phyloP scores from a whole-genome alignment of 768 basidiomycete genomes.

The Vararia minispora region DNA sequence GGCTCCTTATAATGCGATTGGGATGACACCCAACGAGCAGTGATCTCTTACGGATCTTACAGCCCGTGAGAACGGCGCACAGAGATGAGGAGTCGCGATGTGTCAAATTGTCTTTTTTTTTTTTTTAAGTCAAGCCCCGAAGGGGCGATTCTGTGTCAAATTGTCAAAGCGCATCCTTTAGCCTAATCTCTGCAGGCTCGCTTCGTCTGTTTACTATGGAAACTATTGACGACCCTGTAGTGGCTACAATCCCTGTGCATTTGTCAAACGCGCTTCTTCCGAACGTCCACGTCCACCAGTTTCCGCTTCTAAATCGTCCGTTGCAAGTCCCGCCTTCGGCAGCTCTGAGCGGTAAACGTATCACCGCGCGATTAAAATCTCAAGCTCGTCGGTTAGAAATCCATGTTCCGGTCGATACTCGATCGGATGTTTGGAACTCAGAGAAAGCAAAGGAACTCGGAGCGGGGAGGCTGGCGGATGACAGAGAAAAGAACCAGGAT shows the following conservation, averaged over 20 bases:
- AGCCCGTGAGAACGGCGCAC: no score
- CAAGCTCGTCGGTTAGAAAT: slow-evolving; percentile 54
- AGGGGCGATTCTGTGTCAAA: no score
- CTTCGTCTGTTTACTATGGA: no score
- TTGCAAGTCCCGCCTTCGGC: slow-evolving; percentile 74
- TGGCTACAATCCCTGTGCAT: slow-evolving; percentile 63
- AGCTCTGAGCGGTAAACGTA: slow-evolving; percentile 57
- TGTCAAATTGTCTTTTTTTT: no score
- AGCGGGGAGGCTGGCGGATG: slow-evolving; percentile 56
- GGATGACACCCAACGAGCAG: no score
- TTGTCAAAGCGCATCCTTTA: no score
- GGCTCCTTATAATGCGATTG: no score
- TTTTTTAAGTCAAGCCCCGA: no score
- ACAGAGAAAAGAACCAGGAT: slow-evolving; percentile 69
- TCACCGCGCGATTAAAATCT: slow-evolving; percentile 63
- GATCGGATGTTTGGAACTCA: slow-evolving; percentile 72
- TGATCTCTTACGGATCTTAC: no score
- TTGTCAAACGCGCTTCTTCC: slow-evolving; percentile 50
- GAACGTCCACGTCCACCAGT: slow-evolving; percentile 71
- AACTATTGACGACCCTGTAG: slow-evolving; percentile 59
- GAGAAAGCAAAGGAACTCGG: slow-evolving; percentile 61
- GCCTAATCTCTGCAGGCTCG: no score
- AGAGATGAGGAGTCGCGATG: no score
- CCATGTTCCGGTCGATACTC: slow-evolving; percentile 72
- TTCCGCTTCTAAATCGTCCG: slow-evolving; percentile 63